Base-by-base conservation (phyloP, 2,329 filamentous ascomycete genomes). In the Fusarium nematophilum region DNA sequence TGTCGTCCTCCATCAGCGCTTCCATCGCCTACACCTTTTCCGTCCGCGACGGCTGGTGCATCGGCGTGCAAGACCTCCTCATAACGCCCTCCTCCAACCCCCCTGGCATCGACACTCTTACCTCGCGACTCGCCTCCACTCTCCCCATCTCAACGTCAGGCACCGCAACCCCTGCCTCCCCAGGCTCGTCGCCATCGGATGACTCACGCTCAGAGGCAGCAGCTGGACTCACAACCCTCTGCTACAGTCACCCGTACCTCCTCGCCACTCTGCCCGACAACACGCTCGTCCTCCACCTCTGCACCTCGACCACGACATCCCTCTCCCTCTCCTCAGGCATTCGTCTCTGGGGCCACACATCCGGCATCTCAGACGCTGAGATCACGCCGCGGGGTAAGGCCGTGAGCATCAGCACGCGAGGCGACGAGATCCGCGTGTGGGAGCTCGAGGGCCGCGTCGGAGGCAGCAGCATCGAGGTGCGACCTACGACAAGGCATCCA, bases 331-430 rank as follows among this genome's bases (percentile, higher is more conserved):
- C 90, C 30, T 78, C 86, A 0, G 91, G 90, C 1, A 89, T 88
- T 61, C 84, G 92, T 23, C 84, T 97, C 6, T 97, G 92, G 91
- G 93, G 93, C 7, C 93, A 97, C 71, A 97, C 93, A 0, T 96
- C 93, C 2, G 91, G 91, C 3, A 92, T 97, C 27, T 92, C 91
- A 42, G 89, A 91, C 26, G 92, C 91, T 7, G 89, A 96, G 68
- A 91, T 97, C 49, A 93, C 91, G 14, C 86, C 90, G 37, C 86
- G 90, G 30, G 93, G 93, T 14, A 96, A 93, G 74, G 93, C 93
- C 0, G 91, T 97, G 4, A 96, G 92, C n/a, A 89, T 97, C 44
- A 95, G 91, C 75, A 83, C 83, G 15, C 82, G 86, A n/a, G 93
- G 92, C 23, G 88, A 90, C 53, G 90, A 92, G 72, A 86, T 92